Evolutionary conservation across 495 filamentous ascomycete species (phyloP).

Genomic region (Aspergillus sclerotiicarbonarius): DNA sequence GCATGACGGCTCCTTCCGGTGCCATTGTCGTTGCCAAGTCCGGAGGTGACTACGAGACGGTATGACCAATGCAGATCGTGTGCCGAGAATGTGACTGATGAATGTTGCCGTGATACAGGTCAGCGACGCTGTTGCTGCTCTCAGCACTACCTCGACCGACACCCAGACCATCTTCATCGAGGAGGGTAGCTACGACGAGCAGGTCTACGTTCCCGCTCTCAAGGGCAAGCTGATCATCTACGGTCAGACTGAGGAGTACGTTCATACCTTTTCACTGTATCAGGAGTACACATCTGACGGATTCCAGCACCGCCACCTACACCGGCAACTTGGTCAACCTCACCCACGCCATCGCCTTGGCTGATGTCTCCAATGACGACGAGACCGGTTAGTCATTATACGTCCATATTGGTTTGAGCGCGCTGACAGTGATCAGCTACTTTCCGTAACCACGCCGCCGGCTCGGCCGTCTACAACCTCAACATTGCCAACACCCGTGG

Average conservation of each 20-base stretch:
- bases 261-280: background rate
- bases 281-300: background rate
- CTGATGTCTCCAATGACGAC: background rate
- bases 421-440: slow-evolving; percentile 47
- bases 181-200: slow-evolving; percentile 55
- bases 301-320: slow-evolving; percentile 44
- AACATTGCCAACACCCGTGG: slow-evolving; percentile 58
- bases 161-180: slow-evolving; percentile 64
- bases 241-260: slow-evolving; percentile 56
- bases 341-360: background rate
- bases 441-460: slow-evolving; percentile 49
- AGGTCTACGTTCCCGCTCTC: slow-evolving; percentile 53
- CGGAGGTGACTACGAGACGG: slow-evolving; percentile 39
- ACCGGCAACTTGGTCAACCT: slow-evolving; percentile 35
- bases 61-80: slow-evolving; percentile 4
- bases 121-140: slow-evolving; percentile 54
- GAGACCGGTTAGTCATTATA: slow-evolving; percentile 10
- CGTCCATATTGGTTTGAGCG: background rate
- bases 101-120: slow-evolving; percentile 41
- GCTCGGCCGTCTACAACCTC: slow-evolving; percentile 61
- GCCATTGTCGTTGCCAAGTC: slow-evolving; percentile 52
- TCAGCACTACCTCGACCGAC: slow-evolving; percentile 44
- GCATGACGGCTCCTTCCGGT: slow-evolving; percentile 49
- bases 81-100: background rate
- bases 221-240: slow-evolving; percentile 56